These are phyloP conservation scores for Mortierella sp. DNA, from an alignment of 371 early-diverging fungal genomes.

Conservation along the genomic window DNA sequence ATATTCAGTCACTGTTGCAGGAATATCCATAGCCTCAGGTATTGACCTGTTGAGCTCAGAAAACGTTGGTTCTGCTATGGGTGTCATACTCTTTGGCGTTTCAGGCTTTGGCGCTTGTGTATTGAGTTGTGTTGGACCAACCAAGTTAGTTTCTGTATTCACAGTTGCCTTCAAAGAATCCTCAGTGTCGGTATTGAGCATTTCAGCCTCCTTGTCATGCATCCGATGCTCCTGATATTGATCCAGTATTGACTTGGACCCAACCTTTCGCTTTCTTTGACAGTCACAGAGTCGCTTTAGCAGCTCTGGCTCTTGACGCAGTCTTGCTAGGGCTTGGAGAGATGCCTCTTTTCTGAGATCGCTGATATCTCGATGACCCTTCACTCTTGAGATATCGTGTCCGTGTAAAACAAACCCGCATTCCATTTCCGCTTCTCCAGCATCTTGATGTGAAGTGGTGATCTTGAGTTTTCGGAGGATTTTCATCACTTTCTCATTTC, in stretches of 20 bases:
- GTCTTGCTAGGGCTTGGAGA: not conserved
- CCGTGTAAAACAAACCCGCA: constrained; percentile 32
- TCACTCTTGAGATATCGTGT: constrained; percentile 18
- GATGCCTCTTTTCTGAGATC: constrained; percentile 31
- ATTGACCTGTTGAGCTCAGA: too few relatives aligned
- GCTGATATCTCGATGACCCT: constrained; percentile 15
- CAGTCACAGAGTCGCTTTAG: constrained; percentile 21
- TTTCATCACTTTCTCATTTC: constrained; percentile 12
- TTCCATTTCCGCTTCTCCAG: not conserved
- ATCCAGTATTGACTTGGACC: constrained; percentile 24
- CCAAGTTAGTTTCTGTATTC: not conserved
- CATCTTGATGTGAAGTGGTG: not conserved
- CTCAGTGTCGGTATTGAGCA: not conserved
- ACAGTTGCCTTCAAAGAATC: not conserved
- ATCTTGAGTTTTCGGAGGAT: constrained; percentile 2
- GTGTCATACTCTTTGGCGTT: too few relatives aligned
- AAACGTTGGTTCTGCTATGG: too few relatives aligned
- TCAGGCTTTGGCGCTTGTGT: not conserved
- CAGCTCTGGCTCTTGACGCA: constrained; percentile 22
- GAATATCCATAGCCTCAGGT: too few relatives aligned
- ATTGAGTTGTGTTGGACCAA: not conserved
- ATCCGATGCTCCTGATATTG: constrained; percentile 1
- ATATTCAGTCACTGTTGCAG: not conserved
- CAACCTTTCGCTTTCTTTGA: constrained; percentile 9
- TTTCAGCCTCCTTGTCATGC: too few relatives aligned